phyloP scores from a whole-genome alignment of 2,329 filamentous ascomycete species.

The Diaporthe vexans region DNA sequence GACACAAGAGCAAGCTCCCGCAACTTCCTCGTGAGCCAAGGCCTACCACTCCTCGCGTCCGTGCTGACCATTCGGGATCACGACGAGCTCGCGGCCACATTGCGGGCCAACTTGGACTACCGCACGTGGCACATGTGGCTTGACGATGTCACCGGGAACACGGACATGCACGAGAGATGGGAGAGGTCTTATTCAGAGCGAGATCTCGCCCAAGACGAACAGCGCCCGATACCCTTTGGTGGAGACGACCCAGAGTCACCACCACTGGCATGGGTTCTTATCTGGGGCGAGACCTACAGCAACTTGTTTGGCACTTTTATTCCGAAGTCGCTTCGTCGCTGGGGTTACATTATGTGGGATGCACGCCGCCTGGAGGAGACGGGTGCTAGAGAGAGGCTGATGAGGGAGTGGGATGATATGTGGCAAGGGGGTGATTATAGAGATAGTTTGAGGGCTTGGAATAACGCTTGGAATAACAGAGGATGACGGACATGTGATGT shows the following conservation, averaged over 20 bases:
- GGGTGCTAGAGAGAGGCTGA: conserved; percentile 17
- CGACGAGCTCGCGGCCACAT: neutral
- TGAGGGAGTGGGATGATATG: conserved; percentile 32
- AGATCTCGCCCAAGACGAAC: conserved; percentile 16
- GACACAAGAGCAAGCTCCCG: neutral
- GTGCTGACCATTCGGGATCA: neutral
- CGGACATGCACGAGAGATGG: conserved; percentile 19
- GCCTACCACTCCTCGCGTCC: conserved; percentile 5
- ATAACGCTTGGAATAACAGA: neutral
- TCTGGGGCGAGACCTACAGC: conserved; percentile 44
- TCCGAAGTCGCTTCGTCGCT: conserved; percentile 26
- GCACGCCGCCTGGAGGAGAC: conserved; percentile 30
- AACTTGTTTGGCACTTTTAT: conserved; percentile 43
- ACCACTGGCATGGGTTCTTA: conserved; percentile 43
- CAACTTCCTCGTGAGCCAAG: conserved; percentile 14
- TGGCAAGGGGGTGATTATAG: conserved; percentile 37
- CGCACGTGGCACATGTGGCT: neutral
- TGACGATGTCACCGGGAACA: conserved; percentile 10
- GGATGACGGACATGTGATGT: neutral
- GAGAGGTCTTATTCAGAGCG: conserved; percentile 13
- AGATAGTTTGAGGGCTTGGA: conserved; percentile 31
- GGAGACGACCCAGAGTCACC: conserved; percentile 41
- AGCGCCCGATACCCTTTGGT: conserved; percentile 32
- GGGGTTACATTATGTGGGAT: conserved; percentile 47
- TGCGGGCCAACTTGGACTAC: neutral